Conservation (phyloP, 176 grass and related monocot genomes). For the Calamus simplicifolius region DNA sequence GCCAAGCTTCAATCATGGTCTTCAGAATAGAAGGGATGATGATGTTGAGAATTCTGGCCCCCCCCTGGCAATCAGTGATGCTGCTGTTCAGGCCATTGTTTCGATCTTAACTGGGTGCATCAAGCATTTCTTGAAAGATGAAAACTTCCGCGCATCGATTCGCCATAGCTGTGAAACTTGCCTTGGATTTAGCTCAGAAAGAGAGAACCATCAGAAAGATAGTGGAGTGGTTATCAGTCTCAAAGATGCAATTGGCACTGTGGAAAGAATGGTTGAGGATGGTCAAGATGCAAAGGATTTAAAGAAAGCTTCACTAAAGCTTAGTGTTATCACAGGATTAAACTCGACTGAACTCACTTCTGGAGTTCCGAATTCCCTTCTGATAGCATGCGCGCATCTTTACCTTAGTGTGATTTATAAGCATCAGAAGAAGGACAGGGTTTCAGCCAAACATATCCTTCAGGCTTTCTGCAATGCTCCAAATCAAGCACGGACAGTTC, state of each 20-base stretch:
- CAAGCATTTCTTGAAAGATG: background rate
- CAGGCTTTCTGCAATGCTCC: conserved; percentile 58
- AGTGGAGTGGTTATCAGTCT: background rate
- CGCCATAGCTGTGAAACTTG: background rate
- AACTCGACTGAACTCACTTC: background rate
- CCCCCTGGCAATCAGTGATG: background rate
- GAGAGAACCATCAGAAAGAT: background rate
- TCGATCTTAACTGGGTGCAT: conserved; percentile 13
- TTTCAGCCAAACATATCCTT: conserved; percentile 46
- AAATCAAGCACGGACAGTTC: conserved; percentile 26
- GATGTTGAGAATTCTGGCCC: background rate
- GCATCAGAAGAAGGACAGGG: background rate
- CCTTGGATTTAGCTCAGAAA: background rate
- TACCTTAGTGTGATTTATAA: conserved; percentile 21
- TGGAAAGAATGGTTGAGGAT: conserved; percentile 5
- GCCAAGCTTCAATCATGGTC: background rate
- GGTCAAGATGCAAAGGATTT: background rate
- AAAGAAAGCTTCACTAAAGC: conserved; percentile 11
- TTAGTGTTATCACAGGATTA: conserved; percentile 1
- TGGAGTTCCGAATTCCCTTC: conserved; percentile 16
- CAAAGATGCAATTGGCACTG: background rate
- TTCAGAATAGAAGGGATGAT: background rate
- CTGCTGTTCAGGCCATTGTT: conserved; percentile 1
- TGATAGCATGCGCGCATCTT: conserved; percentile 18
- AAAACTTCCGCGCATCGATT: conserved; percentile 9